A percentile compares a stretch with the other conserved stretches of the same genome.
phyloP scores from a whole-genome alignment of 345 rosid genomes.

The Eucalyptus lansdowneana region DNA sequence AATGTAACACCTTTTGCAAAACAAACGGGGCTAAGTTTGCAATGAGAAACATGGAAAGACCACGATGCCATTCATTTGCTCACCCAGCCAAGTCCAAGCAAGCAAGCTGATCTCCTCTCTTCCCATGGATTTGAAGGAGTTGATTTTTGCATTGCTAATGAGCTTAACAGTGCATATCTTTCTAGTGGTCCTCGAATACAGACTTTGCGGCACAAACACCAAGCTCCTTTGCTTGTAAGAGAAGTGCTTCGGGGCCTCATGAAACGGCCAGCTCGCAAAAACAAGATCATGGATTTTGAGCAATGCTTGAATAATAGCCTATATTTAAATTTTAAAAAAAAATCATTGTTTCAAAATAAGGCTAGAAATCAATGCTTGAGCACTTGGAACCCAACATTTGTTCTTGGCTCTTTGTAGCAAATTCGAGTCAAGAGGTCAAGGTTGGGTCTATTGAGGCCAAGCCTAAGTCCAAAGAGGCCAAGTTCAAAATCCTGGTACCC shows the following conservation, averaged over 20 bases:
- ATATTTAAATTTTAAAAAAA: too few relatives aligned
- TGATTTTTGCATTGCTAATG: slow-evolving; percentile 14
- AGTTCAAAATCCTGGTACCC: background rate
- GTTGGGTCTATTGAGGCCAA: background rate
- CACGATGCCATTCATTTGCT: too few relatives aligned
- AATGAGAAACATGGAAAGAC: too few relatives aligned
- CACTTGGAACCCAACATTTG: background rate
- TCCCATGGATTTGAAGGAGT: slow-evolving; percentile 11
- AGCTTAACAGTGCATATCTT: slow-evolving; percentile 34
- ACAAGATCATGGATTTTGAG: slow-evolving; percentile 25
- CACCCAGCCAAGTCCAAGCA: background rate
- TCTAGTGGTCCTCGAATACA: slow-evolving; percentile 30
- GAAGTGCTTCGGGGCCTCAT: slow-evolving; percentile 2
- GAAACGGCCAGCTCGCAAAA: slow-evolving; percentile 19
- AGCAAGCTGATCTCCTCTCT: slow-evolving; percentile 17
- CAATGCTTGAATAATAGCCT: background rate
- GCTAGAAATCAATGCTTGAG: background rate
- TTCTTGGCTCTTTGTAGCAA: background rate
- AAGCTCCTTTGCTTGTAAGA: slow-evolving; percentile 8
- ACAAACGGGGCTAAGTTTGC: too few relatives aligned
- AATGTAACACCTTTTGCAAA: too few relatives aligned
- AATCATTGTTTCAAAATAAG: background rate
- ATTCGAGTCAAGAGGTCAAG: background rate
- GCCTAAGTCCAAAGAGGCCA: background rate
- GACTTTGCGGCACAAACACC: background rate